Evolutionary conservation across 1,284 basidiomycete species (phyloP).

Genomic region (Leccinum subfulvum): DNA sequence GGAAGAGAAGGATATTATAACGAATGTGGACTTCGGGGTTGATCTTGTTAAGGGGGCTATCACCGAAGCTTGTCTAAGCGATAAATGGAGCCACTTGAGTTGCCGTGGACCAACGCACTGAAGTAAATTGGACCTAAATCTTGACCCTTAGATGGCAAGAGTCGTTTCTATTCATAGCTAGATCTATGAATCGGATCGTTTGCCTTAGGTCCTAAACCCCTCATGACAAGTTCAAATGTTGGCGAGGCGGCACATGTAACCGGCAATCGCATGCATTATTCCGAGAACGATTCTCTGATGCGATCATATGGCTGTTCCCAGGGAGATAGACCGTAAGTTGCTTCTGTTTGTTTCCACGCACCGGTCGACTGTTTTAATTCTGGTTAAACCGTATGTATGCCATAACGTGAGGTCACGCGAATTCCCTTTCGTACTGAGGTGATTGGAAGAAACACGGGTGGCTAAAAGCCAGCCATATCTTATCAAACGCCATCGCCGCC

Average conservation of each 20-base stretch:
- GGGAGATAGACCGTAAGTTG: conserved; percentile 28
- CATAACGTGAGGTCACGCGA: neutral
- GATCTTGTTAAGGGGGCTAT: neutral
- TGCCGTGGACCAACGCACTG: neutral
- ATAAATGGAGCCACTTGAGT: neutral
- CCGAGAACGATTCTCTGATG: conserved; percentile 19
- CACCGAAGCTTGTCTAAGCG: neutral
- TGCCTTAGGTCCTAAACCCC: neutral
- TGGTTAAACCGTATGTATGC: neutral
- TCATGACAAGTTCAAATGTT: conserved; percentile 11
- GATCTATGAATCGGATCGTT: neutral
- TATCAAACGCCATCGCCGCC: neutral
- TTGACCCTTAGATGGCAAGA: neutral
- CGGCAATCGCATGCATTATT: conserved; percentile 17
- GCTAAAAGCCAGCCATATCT: neutral
- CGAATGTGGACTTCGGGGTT: conserved; percentile 15
- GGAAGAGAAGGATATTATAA: conserved; percentile 17
- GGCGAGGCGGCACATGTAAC: conserved; percentile 8
- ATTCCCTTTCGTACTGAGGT: neutral
- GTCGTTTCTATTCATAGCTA: neutral
- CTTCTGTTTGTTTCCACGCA: conserved; percentile 11
- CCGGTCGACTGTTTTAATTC: neutral
- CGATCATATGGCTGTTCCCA: conserved; percentile 17
- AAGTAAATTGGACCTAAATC: neutral
- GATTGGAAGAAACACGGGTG: neutral